Evolutionary conservation across 1,284 basidiomycete species (phyloP).

Genomic region (Coniophora puteana): DNA sequence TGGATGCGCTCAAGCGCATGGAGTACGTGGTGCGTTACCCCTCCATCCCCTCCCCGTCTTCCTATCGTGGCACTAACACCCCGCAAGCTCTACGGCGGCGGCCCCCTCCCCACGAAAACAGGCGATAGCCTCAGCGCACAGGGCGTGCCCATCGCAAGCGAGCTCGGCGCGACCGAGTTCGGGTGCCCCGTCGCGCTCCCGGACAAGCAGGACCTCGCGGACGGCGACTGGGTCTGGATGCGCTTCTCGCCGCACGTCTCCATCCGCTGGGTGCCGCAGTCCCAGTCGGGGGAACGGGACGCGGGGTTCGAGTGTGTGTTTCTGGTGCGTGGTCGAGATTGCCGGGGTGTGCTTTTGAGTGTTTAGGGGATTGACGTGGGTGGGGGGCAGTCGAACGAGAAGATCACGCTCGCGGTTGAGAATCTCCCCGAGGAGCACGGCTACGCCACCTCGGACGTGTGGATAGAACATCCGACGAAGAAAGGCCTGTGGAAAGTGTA

Average conservation of each 20-base stretch:
- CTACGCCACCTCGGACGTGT: conserved; percentile 25
- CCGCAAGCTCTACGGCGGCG: conserved; percentile 24
- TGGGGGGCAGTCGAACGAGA: conserved; percentile 14
- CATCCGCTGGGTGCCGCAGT: conserved; percentile 24
- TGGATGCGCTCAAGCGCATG: conserved; percentile 11
- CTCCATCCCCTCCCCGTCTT: too few species aligned
- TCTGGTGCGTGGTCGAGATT: conserved; percentile 19
- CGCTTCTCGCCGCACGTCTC: conserved; percentile 14
- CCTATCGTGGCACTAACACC: neutral
- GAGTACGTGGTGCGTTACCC: conserved; percentile 14
- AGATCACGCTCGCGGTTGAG: conserved; percentile 18
- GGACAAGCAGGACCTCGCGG: conserved; percentile 7
- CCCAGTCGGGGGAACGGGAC: too few species aligned
- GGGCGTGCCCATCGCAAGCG: conserved; percentile 12
- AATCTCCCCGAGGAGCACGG: conserved; percentile 25
- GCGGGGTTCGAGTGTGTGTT: conserved; percentile 29
- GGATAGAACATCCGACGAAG: conserved; percentile 24
- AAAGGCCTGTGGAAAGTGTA: conserved; percentile 24
- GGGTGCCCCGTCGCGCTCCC: conserved; percentile 10
- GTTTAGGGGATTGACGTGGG: neutral
- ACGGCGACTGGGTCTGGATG: conserved; percentile 31
- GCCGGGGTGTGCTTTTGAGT: neutral
- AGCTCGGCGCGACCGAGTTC: conserved; percentile 27
- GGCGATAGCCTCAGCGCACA: conserved; percentile 18
- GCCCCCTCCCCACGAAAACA: conserved; percentile 18